Evolutionary conservation across 805 yeast species (phyloP), one percentile per base, ranked within the genome.

Genomic region (Yarrowia keelungensis): DNA sequence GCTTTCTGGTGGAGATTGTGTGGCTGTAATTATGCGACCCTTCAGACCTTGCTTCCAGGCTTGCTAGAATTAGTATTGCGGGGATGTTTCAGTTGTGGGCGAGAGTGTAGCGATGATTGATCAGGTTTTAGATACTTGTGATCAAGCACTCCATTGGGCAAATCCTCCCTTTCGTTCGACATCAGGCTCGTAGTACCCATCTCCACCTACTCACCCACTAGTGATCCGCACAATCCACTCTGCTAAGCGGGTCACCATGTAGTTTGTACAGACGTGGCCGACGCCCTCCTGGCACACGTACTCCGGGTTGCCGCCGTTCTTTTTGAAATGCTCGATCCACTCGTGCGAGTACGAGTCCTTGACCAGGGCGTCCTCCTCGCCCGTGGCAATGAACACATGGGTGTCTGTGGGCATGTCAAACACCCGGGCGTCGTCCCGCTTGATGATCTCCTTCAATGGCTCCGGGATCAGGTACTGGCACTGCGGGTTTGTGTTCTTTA

Each of bases 341-440:
- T 69, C 71, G 54, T 72, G 71, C 10, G 81, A 75, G 69, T 71
- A 75, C 53, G 54, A 62, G 12, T 78, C 74, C 8, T 82, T 81
- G 12, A 80, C 81, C 8, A 79, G 71, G 32, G 73, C 71, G 68
- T 80, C 82, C 26, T 72, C 72, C n/a, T 69, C 77, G 1, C 82
- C 82, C 53, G 75, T 75, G 32, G 76, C 71, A 5, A 79, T 77
- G 32, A 76, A 71, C 8, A 79, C 69, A 16, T 45, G 65, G 5
- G 65, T 59, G 42, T 59, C 65, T 16, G 51, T 35, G 15, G 74
- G 69, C 64, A 64, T 69, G 69, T 69, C 70, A 12, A 54, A 54
- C 38, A 69, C 66, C 39, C 74, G 70, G 9, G 41, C 22, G 5
- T 54, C 51, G 38, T 70, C 68, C 3, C 65, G 50, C 4, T 8